A percentile compares a stretch with the other conserved stretches of the same genome.
Conservation (phyloP, 345 rosid species). For the Crucihimalaya himalaica region DNA sequence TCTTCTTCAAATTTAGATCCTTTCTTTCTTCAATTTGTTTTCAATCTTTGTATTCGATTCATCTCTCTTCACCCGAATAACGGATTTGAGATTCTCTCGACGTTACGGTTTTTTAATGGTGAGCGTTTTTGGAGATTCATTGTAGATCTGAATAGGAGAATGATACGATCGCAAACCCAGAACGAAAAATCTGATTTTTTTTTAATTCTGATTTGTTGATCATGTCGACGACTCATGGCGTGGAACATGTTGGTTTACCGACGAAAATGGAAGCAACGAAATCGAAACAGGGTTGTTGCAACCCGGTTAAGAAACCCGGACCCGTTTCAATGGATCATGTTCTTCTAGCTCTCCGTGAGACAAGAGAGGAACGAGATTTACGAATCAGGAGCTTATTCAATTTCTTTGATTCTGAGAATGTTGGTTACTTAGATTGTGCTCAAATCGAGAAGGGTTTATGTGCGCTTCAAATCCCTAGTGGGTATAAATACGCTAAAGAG, state of each 20-base stretch:
- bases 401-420: slow-evolving; percentile 55
- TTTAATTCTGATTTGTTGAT: neutral
- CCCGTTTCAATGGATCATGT: slow-evolving; percentile 70
- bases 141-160: slow-evolving; percentile 19
- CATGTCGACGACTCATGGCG: slow-evolving; percentile 50
- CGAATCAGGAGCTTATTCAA: slow-evolving; percentile 57
- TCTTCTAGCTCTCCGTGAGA: slow-evolving; percentile 64
- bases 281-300: slow-evolving; percentile 44
- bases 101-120: slow-evolving; percentile 14
- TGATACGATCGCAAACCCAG: slow-evolving; percentile 28
- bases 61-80: neutral
- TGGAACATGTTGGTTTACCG: slow-evolving; percentile 53
- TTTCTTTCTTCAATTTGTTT: slow-evolving; percentile 12
- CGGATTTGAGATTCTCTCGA: neutral
- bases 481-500: slow-evolving; percentile 68
- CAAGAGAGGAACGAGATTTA: slow-evolving; percentile 59
- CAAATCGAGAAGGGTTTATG: slow-evolving; percentile 67
- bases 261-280: slow-evolving; percentile 39
- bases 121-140: slow-evolving; percentile 6
- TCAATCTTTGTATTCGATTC: neutral
- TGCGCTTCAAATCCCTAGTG: slow-evolving; percentile 64
- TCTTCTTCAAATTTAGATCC: neutral
- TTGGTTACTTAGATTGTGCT: slow-evolving; percentile 55
- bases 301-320: slow-evolving; percentile 54
- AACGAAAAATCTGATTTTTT: neutral